phyloP scores from a whole-genome alignment of 2,329 filamentous ascomycete species.

The Pleoardoris graminearum region DNA sequence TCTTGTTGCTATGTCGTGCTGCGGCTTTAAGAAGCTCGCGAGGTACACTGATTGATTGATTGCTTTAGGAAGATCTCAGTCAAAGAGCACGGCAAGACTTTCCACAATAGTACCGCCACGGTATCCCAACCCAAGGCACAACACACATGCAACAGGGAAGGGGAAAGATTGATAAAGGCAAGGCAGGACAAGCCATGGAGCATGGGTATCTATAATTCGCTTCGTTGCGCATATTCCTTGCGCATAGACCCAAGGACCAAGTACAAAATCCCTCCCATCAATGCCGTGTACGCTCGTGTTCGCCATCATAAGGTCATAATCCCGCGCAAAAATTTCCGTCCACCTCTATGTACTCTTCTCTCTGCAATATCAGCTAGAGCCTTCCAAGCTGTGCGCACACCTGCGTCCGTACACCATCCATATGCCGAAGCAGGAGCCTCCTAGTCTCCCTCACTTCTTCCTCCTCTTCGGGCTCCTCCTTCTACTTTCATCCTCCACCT shows the following conservation, averaged over 20 bases:
- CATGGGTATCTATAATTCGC: not conserved
- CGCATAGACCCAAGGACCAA: not conserved
- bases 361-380: not conserved
- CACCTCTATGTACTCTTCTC: not conserved
- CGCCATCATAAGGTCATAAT: slow-evolving; percentile 6
- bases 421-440: no score
- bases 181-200: not conserved
- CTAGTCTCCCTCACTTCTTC: slow-evolving; percentile 22
- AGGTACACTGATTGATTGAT: no score
- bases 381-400: not conserved
- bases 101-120: no score
- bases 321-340: no score
- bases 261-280: not conserved
- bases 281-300: not conserved
- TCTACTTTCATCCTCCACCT: slow-evolving; percentile 40
- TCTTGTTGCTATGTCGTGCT: no score
- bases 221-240: not conserved
- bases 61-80: no score
- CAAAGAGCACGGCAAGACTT: no score
- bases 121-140: no score
- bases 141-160: no score
- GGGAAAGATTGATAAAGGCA: no score
- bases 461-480: slow-evolving; percentile 35
- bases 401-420: no score
- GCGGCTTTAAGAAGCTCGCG: no score